Conservation (phyloP, 805 yeast species). For the Sugiyamaella mastotermitis region DNA sequence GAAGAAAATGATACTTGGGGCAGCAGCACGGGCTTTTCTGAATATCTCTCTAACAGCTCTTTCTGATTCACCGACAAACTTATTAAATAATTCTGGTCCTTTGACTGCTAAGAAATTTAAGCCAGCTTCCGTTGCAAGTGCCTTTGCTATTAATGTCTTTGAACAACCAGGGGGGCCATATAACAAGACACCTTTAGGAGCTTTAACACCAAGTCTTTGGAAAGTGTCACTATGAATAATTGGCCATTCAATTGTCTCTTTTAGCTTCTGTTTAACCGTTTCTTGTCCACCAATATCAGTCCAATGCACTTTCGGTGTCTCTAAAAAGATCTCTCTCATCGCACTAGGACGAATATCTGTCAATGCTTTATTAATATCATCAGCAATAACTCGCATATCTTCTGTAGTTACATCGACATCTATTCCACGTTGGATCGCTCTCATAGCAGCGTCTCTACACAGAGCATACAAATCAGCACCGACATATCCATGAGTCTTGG, state of each 20-base stretch:
- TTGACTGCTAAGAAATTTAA: constrained; percentile 89
- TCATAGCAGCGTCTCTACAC: constrained; percentile 82
- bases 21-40: constrained; percentile 87
- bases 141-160: constrained; percentile 90
- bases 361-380: constrained; percentile 67
- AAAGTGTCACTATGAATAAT: constrained; percentile 76
- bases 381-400: constrained; percentile 41
- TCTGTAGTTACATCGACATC: constrained; percentile 13
- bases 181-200: constrained; percentile 88
- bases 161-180: constrained; percentile 99
- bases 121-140: constrained; percentile 92
- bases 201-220: constrained; percentile 66
- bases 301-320: constrained; percentile 93
- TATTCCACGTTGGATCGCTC: constrained; percentile 62
- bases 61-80: constrained; percentile 95
- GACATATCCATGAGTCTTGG: constrained; percentile 91
- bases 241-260: constrained; percentile 90
- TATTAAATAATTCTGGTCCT: constrained; percentile 94
- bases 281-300: constrained; percentile 94
- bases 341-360: constrained; percentile 89
- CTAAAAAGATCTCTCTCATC: constrained; percentile 91
- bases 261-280: constrained; percentile 68
- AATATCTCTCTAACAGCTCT: constrained; percentile 89
- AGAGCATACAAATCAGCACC: constrained; percentile 93
- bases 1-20: constrained; percentile 90